Evolutionary conservation across 129 eudicot species (phyloP), one percentile per base, ranked within the genome.

Genomic region (Flaveria robusta): DNA sequence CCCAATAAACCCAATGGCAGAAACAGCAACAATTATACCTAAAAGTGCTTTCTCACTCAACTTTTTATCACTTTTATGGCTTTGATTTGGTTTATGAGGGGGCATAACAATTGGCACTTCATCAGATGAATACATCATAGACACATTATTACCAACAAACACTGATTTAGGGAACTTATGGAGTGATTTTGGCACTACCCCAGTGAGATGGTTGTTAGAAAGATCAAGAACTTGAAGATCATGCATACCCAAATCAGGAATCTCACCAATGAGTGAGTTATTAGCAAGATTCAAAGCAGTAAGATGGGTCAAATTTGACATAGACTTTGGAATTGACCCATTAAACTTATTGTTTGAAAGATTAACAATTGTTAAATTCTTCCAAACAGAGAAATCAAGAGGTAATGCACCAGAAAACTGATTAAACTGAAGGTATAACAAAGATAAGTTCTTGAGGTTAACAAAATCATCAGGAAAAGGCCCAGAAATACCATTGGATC

Each of bases 401-500:
- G 98, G 98, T 81, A 93, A 82, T 37, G 87, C 82, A 34, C 98
- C 98, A 23, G 84, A 58, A 64, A 93, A 85, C 23, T 78, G 78
- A 74, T 93, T 93, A 72, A 65, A 89, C 64, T 93, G 98, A 81
- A 93, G 96, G 77, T 90, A 93, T 31, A 93, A 80, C 64, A 77
- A 85, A 22, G 91, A 74, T 34, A 93, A 75, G 51, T 90, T 90
- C 63, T 56, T 88, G 13, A 93, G 84, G 51, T 87, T 84, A 54
- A 47, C 70, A 8, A 93, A 85, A 50, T 93, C 98, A 19, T 9
- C 29, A 79, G 98, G 98, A 72, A 93, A 93, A 16, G 82, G 54
- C 15, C 98, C 98, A 71, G 80, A 77, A 42, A 93, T 90, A 70
- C 88, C 89, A 81, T 93, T 93, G 56, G 97, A 85, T 84, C 98